Evolutionary conservation across 257 asterid species (phyloP).

Genomic region (Marsdenia floribunda): DNA sequence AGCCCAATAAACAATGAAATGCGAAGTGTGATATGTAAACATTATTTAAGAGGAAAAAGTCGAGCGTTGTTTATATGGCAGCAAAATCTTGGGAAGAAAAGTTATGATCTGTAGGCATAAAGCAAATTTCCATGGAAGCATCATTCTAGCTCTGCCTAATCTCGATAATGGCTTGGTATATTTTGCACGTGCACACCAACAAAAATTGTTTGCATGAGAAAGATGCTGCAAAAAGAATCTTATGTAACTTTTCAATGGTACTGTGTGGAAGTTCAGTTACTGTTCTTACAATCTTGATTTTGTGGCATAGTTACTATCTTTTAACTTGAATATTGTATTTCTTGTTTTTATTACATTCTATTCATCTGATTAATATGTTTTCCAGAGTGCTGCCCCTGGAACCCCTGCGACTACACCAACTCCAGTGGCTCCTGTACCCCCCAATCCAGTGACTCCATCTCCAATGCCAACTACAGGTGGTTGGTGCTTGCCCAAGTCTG

Average conservation of each 20-base stretch:
- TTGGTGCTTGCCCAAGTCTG: slow-evolving; percentile 68
- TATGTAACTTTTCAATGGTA: background rate
- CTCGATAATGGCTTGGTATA: background rate
- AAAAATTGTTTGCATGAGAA: background rate
- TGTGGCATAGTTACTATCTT: background rate
- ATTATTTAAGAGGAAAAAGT: background rate
- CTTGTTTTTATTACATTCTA: slow-evolving; percentile 4
- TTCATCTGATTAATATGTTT: slow-evolving; percentile 17
- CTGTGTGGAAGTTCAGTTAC: background rate
- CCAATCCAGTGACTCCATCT: slow-evolving; percentile 24
- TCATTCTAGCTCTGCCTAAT: too few relatives aligned
- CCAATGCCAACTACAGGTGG: slow-evolving; percentile 45
- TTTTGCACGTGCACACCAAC: background rate
- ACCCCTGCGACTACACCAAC: slow-evolving; percentile 30
- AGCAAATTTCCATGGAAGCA: too few relatives aligned
- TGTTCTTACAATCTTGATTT: background rate
- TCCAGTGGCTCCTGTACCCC: slow-evolving; percentile 29
- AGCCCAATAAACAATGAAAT: background rate
- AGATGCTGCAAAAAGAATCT: background rate
- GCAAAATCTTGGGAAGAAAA: background rate
- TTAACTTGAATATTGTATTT: background rate
- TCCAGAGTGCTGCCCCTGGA: slow-evolving; percentile 37
- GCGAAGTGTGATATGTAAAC: background rate
- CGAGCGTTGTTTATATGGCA: background rate
- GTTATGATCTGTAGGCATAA: background rate